phyloP scores from a whole-genome alignment of 164 flowering plant genomes.

The Stephania cephalantha region DNA sequence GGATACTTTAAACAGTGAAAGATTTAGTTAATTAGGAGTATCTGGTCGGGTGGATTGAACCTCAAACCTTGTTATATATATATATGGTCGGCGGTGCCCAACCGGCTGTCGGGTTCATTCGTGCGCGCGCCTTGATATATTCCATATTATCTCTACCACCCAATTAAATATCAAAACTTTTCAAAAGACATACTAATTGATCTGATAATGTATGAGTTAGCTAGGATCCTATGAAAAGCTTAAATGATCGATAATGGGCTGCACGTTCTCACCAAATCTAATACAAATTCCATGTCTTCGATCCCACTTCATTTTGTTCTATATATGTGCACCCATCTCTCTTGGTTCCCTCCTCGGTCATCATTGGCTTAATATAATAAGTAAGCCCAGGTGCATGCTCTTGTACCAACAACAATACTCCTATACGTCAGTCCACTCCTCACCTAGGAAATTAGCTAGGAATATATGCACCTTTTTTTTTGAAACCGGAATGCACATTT shows the following conservation, averaged over 20 bases:
- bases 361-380: too few relatives aligned
- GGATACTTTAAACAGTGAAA: neutral
- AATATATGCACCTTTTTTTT: too few relatives aligned
- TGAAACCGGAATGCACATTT: too few relatives aligned
- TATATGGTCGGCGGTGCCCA: neutral
- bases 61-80: too few relatives aligned
- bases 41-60: neutral
- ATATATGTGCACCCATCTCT: neutral
- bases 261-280: conserved; percentile 17
- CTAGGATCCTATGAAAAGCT: neutral
- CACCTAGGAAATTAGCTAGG: too few relatives aligned
- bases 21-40: neutral
- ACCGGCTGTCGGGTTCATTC: neutral
- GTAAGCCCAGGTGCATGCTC: too few relatives aligned
- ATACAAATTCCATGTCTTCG: neutral
- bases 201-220: neutral
- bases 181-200: neutral
- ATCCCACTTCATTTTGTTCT: neutral
- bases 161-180: neutral
- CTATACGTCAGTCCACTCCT: too few relatives aligned
- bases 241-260: conserved; percentile 3
- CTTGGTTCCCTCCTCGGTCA: neutral
- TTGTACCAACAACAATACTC: too few relatives aligned
- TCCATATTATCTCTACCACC: neutral
- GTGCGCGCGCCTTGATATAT: neutral